Percentiles rank a stretch among this genome's conserved stretches.
phyloP scores from a whole-genome alignment of 1,284 basidiomycete species.

The Laetiporus sulphureus region DNA sequence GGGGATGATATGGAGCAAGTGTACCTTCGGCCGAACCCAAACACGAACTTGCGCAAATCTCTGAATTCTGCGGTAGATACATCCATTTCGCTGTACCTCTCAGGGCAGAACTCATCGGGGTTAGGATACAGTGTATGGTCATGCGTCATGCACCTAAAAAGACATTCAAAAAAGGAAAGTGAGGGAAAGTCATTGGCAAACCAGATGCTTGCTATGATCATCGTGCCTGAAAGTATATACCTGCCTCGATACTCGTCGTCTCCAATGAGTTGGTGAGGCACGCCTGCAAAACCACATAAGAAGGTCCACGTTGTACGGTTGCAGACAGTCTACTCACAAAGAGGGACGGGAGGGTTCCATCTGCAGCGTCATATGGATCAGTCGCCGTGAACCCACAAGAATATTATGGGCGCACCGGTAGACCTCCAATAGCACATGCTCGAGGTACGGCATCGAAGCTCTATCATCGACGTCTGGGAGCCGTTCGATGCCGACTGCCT shows the following conservation, averaged over 20 bases:
- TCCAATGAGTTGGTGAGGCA: conserved; percentile 8
- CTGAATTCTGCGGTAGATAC: not conserved
- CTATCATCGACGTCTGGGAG: conserved; percentile 32
- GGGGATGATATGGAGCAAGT: not conserved
- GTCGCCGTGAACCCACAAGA: too few species aligned
- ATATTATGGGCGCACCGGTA: conserved; percentile 2
- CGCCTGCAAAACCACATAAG: not conserved
- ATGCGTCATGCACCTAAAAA: conserved; percentile 16
- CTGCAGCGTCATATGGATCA: not conserved
- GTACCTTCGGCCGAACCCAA: conserved; percentile 18
- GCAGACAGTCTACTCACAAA: not conserved
- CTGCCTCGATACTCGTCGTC: conserved; percentile 13
- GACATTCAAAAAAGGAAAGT: not conserved
- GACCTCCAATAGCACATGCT: not conserved
- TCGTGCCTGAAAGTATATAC: conserved; percentile 11
- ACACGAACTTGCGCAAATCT: conserved; percentile 2
- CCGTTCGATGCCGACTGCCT: conserved; percentile 25
- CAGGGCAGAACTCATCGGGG: conserved; percentile 19
- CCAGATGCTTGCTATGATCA: conserved; percentile 8
- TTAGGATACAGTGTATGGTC: conserved; percentile 15
- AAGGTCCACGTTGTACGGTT: not conserved
- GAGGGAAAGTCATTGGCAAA: not conserved
- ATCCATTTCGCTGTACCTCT: conserved; percentile 4
- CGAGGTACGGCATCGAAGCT: conserved; percentile 31
- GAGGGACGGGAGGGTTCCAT: not conserved